These are phyloP conservation scores for Cercophora samala DNA, from an alignment of 495 filamentous ascomycete genomes.

Conservation along the genomic window DNA sequence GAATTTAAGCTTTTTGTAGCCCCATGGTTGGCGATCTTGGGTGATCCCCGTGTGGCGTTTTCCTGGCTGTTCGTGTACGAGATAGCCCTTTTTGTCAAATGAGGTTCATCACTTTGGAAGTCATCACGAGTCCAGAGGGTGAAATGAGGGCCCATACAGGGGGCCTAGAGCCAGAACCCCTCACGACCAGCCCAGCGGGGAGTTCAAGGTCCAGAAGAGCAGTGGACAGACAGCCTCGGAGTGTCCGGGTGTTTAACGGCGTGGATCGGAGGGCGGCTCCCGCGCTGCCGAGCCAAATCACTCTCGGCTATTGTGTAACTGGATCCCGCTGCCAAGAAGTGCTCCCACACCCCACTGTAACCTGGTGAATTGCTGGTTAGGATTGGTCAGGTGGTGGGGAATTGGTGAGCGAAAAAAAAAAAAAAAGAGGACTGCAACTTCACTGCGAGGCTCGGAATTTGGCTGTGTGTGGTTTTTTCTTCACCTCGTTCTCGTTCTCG, in stretches of 20 bases:
- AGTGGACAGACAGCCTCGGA: no score
- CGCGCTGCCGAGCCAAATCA: slow-evolving; percentile 8
- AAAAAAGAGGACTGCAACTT: background rate
- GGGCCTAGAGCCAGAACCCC: background rate
- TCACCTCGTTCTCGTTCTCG: background rate
- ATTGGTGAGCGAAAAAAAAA: slow-evolving; percentile 8
- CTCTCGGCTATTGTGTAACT: slow-evolving; percentile 22
- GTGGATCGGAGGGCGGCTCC: slow-evolving; percentile 2
- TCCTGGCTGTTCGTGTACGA: background rate
- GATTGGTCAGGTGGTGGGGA: slow-evolving; percentile 22
- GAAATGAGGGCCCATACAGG: no score
- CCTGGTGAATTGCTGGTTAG: slow-evolving; percentile 13
- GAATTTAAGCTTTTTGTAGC: slow-evolving; percentile 9
- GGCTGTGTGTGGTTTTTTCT: slow-evolving; percentile 1
- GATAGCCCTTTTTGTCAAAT: background rate
- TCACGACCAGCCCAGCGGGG: no score
- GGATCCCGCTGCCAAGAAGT: slow-evolving; percentile 12
- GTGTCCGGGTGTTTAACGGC: slow-evolving; percentile 5
- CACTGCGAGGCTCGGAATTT: slow-evolving; percentile 2
- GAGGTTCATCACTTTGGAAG: background rate
- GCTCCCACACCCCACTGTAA: slow-evolving; percentile 7
- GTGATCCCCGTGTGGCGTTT: background rate
- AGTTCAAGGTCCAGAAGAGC: no score
- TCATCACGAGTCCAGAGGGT: no score
- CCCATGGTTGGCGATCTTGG: background rate